Evolutionary conservation across 2,329 filamentous ascomycete genomes (phyloP), one percentile per base, ranked within the genome.

Genomic region (Diplodia corticola): DNA sequence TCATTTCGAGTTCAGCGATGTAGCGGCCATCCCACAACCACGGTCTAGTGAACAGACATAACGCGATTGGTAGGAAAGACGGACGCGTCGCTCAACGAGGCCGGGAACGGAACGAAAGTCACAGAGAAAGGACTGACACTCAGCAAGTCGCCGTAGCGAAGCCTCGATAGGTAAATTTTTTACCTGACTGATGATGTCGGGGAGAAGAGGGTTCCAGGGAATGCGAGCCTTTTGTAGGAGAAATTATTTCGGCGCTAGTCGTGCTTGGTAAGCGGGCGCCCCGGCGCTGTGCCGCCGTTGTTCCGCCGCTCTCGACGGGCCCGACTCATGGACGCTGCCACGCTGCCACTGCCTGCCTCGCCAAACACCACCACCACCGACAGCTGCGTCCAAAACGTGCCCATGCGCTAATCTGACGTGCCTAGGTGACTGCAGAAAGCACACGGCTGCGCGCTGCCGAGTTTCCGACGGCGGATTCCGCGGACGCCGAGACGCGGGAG

Each of bases 61-160:
- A 71, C 71, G 73, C 70, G 77, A 70, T 76, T 79, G 76, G 71
- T 75, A 75, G 73, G 76, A 69, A 77, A 75, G 74, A 69, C 68
- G 64, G 73, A 76, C 75, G 75, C 72, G 65, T 75, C 67, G 24
- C 64, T 79, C 75, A 77, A 77, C 76, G 76, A 75, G 76, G 77
- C 77, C 77, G 77, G 77, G 77, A 79, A 79, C 77, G 77, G 77
- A 79, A 75, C 76, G 76, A 75, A 77, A 76, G 75, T 69, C 76
- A 78, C 70, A 63, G 61, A 71, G 61, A 71, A 70, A 55, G 63
- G 74, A 71, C 76, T 77, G 76, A 76, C 76, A 76, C 77, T 79
- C 77, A 79, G 77, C 77, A 78, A 76, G 77, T 73, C 76, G 74
- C 76, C 70, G 64, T 61, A 70, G 77, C 75, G 76, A 73, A 79